Evolutionary conservation across 2,329 filamentous ascomycete species (phyloP).

Genomic region (Calycina herbarum): DNA sequence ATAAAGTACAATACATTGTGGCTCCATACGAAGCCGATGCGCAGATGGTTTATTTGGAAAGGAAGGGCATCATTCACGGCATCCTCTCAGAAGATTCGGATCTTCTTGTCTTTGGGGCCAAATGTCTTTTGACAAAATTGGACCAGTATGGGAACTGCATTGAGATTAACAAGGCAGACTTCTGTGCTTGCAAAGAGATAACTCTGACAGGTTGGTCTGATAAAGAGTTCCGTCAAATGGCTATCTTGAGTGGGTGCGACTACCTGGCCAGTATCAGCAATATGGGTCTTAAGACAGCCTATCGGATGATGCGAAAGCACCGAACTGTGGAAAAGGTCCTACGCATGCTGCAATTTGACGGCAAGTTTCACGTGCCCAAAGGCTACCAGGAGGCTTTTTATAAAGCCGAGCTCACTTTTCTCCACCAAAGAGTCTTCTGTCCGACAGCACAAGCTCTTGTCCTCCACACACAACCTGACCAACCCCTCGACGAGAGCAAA

Average conservation of each 20-base stretch:
- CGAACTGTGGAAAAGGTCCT: slow-evolving; percentile 83
- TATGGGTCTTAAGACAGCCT: slow-evolving; percentile 90
- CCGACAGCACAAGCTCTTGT: slow-evolving; percentile 70
- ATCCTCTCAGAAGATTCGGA: slow-evolving; percentile 97
- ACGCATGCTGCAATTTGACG: slow-evolving; percentile 83
- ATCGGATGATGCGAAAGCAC: slow-evolving; percentile 86
- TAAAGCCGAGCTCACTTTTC: slow-evolving; percentile 87
- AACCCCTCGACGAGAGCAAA: slow-evolving; percentile 62
- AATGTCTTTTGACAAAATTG: slow-evolving; percentile 86
- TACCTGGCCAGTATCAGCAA: slow-evolving; percentile 85
- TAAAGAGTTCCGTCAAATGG: slow-evolving; percentile 88
- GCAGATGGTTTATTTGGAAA: slow-evolving; percentile 93
- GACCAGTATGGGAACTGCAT: slow-evolving; percentile 92
- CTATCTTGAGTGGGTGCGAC: slow-evolving; percentile 93
- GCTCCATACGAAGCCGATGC: slow-evolving; percentile 97
- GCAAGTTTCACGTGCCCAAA: slow-evolving; percentile 76
- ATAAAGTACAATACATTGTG: slow-evolving; percentile 81
- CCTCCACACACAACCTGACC: slow-evolving; percentile 67
- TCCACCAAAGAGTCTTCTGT: slow-evolving; percentile 94
- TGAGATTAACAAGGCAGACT: slow-evolving; percentile 86
- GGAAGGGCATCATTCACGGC: slow-evolving; percentile 77
- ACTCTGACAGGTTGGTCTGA: slow-evolving; percentile 92
- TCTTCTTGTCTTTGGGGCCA: slow-evolving; percentile 90
- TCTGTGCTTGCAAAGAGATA: slow-evolving; percentile 83
- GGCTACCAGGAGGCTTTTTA: slow-evolving; percentile 80